These are phyloP conservation scores for Mortierella claussenii DNA, from an alignment of 192 early-diverging fungal genomes.

Conservation along the genomic window DNA sequence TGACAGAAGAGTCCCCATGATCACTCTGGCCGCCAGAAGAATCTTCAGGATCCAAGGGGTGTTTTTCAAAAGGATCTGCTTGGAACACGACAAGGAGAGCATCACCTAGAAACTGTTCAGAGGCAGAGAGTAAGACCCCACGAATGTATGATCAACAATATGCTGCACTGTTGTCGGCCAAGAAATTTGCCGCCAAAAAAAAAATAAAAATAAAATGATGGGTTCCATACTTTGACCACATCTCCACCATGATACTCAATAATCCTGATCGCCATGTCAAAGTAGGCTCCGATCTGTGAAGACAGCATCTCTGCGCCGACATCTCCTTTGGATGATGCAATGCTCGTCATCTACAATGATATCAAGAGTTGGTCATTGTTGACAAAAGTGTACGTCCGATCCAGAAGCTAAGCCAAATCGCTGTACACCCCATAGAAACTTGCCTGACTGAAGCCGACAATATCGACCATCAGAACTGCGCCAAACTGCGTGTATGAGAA, in stretches of 20 bases:
- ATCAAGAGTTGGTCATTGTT: too few relatives aligned
- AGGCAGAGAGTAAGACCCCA: too few relatives aligned
- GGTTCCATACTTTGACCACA: slow-evolving; percentile 61
- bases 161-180: too few relatives aligned
- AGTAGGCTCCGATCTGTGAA: slow-evolving; percentile 56
- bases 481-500: slow-evolving; percentile 62
- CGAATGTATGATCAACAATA: not conserved
- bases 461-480: slow-evolving; percentile 62
- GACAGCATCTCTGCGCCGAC: slow-evolving; percentile 61
- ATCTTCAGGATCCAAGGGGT: not conserved
- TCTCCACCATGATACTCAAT: slow-evolving; percentile 65
- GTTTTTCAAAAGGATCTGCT: slow-evolving; percentile 17
- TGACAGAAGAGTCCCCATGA: not conserved
- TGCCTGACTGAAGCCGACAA: slow-evolving; percentile 52
- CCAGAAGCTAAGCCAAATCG: not conserved
- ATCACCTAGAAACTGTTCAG: slow-evolving; percentile 63
- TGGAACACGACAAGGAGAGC: slow-evolving; percentile 63
- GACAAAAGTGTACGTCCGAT: not conserved
- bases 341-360: slow-evolving; percentile 53
- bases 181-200: too few relatives aligned
- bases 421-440: not conserved
- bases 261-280: slow-evolving; percentile 56
- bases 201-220: too few relatives aligned
- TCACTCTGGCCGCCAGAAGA: not conserved
- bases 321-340: slow-evolving; percentile 56